Conservation (phyloP, 1,284 basidiomycete genomes). For the Anthracocystis setariae region DNA sequence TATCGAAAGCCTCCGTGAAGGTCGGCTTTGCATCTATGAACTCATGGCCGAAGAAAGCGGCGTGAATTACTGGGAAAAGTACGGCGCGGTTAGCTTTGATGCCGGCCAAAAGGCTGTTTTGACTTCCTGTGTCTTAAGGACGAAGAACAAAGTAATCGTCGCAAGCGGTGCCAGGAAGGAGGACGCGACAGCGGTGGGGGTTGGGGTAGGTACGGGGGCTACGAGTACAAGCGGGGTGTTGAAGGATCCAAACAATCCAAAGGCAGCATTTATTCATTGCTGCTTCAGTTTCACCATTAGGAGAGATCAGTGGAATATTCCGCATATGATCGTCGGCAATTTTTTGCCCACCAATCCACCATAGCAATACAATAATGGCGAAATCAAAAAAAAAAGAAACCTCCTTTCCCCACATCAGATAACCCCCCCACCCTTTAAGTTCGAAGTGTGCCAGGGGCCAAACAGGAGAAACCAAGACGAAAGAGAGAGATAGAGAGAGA, state of each 20-base stretch:
- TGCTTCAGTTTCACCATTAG: constrained; percentile 96
- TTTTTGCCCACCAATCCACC: constrained; percentile 41
- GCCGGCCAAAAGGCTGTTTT: constrained; percentile 82
- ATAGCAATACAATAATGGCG: constrained; percentile 8
- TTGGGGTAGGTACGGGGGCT: constrained; percentile 25
- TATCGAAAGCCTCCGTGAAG: constrained; percentile 83
- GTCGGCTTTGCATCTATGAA: constrained; percentile 94
- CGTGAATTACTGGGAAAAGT: constrained; percentile 90
- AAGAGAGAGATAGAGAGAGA: constrained; percentile 3
- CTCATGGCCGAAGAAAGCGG: constrained; percentile 80
- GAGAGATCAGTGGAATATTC: constrained; percentile 73
- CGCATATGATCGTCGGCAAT: constrained; percentile 47
- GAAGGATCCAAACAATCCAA: constrained; percentile 67
- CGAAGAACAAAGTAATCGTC: constrained; percentile 48
- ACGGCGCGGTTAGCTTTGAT: constrained; percentile 76
- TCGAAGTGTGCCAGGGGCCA: no score
- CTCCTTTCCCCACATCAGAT: no score
- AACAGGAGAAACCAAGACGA: no score
- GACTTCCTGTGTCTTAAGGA: constrained; percentile 83
- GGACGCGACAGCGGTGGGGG: neutral
- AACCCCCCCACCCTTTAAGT: no score
- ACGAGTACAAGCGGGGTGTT: constrained; percentile 30
- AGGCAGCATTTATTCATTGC: constrained; percentile 79
- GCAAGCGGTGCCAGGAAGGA: constrained; percentile 8
- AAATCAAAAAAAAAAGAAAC: no score